Conservation (phyloP, 495 filamentous ascomycete genomes). For the Pseudomonodictys pantanalensis region DNA sequence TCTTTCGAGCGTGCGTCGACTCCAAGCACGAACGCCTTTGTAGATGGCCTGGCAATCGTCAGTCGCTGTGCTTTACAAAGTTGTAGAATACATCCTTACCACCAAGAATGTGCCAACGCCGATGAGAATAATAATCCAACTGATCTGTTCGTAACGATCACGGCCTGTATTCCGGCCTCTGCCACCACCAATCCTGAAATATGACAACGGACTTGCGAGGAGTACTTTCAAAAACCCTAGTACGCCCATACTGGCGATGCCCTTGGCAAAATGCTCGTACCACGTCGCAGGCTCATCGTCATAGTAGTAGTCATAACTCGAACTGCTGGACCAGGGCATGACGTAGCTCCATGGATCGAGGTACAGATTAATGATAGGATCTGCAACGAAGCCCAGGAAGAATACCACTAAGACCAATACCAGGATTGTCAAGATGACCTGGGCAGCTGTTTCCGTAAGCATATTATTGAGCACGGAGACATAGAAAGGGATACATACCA, state of each 20-base stretch:
- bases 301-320: constrained; percentile 23
- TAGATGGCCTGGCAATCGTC: constrained; percentile 63
- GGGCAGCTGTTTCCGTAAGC: constrained; percentile 40
- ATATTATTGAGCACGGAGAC: not conserved
- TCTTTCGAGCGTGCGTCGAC: constrained; percentile 64
- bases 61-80: constrained; percentile 17
- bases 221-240: constrained; percentile 82
- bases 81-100: constrained; percentile 52
- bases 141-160: constrained; percentile 69
- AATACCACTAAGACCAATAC: constrained; percentile 73
- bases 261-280: constrained; percentile 83
- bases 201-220: constrained; percentile 60
- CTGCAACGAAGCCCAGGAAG: constrained; percentile 81
- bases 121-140: constrained; percentile 72
- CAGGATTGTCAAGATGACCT: constrained; percentile 62
- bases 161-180: constrained; percentile 62
- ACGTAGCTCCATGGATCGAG: constrained; percentile 65
- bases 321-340: constrained; percentile 35
- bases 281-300: constrained; percentile 57
- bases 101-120: constrained; percentile 78
- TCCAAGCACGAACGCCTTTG: constrained; percentile 72
- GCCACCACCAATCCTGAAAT: constrained; percentile 48
- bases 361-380: constrained; percentile 88
- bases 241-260: constrained; percentile 77
- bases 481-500: constrained; percentile 25